These are phyloP conservation scores for Gentiana straminea DNA, from an alignment of 257 asterid species.

Conservation along the genomic window DNA sequence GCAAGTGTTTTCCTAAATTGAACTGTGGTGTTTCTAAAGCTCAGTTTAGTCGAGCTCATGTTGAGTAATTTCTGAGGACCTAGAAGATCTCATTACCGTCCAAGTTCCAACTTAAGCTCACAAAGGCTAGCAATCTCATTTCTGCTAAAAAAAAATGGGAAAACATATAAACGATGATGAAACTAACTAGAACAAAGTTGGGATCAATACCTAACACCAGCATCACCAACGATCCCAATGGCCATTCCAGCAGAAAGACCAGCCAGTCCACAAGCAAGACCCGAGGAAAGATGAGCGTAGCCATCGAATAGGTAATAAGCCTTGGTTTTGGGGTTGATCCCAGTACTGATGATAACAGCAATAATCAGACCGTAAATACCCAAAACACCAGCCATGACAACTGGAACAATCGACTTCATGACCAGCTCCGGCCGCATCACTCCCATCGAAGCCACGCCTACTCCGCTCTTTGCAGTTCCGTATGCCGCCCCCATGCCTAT, in stretches of 20 bases:
- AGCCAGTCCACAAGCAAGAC: slow-evolving; percentile 73
- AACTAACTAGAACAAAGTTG: too few species aligned
- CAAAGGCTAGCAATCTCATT: background rate
- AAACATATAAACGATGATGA: too few species aligned
- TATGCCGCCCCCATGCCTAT: slow-evolving; percentile 85
- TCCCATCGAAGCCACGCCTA: slow-evolving; percentile 86
- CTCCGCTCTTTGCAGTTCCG: slow-evolving; percentile 85
- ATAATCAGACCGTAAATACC: slow-evolving; percentile 76
- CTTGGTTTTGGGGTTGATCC: slow-evolving; percentile 76
- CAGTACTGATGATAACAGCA: slow-evolving; percentile 80
- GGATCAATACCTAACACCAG: slow-evolving; percentile 63
- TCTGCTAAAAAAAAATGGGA: too few species aligned
- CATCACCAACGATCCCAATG: slow-evolving; percentile 83
- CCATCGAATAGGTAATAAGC: slow-evolving; percentile 76
- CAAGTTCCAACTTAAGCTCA: background rate
- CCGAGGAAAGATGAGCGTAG: slow-evolving; percentile 78
- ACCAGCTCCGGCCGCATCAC: slow-evolving; percentile 85
- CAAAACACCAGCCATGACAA: slow-evolving; percentile 88
- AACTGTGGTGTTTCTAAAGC: too few species aligned
- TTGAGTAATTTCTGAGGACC: background rate
- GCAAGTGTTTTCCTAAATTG: too few species aligned
- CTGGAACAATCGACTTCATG: slow-evolving; percentile 82
- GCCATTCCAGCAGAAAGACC: slow-evolving; percentile 90
- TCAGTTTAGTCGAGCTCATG: background rate
- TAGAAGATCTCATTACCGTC: background rate